These are phyloP conservation scores for Coemansia sp. DNA, from an alignment of 192 early-diverging fungal genomes.

Conservation along the genomic window DNA sequence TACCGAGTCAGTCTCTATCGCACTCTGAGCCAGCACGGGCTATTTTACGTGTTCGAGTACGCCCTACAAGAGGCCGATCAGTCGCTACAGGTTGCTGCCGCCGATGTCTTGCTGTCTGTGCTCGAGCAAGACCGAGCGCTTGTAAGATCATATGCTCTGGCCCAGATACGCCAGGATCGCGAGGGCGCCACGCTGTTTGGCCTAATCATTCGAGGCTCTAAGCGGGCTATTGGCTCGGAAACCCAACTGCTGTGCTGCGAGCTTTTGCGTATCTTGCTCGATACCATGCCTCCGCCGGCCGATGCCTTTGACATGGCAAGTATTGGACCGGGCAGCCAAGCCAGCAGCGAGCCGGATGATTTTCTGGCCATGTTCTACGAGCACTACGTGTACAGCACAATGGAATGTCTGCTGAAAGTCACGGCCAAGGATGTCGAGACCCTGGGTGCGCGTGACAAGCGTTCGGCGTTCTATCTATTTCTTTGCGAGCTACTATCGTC, in stretches of 20 bases:
- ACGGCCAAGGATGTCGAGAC: slow-evolving; percentile 31
- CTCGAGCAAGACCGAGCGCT: slow-evolving; percentile 79
- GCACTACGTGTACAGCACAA: slow-evolving; percentile 56
- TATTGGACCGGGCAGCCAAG: slow-evolving; percentile 2
- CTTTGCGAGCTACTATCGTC: slow-evolving; percentile 79
- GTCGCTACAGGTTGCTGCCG: slow-evolving; percentile 60
- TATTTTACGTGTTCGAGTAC: slow-evolving; percentile 75
- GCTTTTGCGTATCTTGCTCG: slow-evolving; percentile 72
- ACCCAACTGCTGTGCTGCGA: slow-evolving; percentile 72
- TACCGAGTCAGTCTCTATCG: slow-evolving; percentile 64
- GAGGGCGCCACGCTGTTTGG: slow-evolving; percentile 59
- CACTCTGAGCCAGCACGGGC: slow-evolving; percentile 70
- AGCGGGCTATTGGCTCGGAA: slow-evolving; percentile 61
- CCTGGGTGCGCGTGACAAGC: slow-evolving; percentile 7
- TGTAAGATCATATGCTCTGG: slow-evolving; percentile 67
- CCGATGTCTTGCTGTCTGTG: slow-evolving; percentile 68
- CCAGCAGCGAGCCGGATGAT: slow-evolving; percentile 65
- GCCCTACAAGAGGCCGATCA: slow-evolving; percentile 60
- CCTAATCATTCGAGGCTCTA: slow-evolving; percentile 65
- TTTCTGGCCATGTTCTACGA: slow-evolving; percentile 83
- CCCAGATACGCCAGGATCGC: slow-evolving; percentile 55
- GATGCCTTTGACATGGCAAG: slow-evolving; percentile 21
- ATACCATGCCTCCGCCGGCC: slow-evolving; percentile 43
- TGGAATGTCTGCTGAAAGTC: slow-evolving; percentile 63
- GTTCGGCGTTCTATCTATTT: slow-evolving; percentile 11